Evolutionary conservation across 345 rosid species (phyloP).

Genomic region (Chamaenerion angustifolium): DNA sequence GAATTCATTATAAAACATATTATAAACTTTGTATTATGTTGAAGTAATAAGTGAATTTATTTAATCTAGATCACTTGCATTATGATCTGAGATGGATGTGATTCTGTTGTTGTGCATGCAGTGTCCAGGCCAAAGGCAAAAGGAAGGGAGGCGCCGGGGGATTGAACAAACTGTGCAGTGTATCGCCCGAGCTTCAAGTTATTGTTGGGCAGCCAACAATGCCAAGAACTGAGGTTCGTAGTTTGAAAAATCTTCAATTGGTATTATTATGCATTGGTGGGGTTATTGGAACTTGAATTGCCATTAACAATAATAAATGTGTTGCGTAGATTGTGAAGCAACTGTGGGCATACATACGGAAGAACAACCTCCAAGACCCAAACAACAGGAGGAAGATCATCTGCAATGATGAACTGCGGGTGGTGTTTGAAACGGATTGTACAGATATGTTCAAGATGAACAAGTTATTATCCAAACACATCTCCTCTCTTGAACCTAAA

Average conservation of each 20-base stretch:
- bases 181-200: slow-evolving; percentile 80
- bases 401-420: slow-evolving; percentile 79
- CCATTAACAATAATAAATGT: neutral
- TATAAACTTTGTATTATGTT: too few relatives aligned
- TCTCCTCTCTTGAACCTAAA: slow-evolving; percentile 64
- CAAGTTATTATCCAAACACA: slow-evolving; percentile 86
- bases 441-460: slow-evolving; percentile 99
- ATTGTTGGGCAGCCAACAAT: slow-evolving; percentile 89
- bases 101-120: slow-evolving; percentile 14
- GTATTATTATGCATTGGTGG: too few relatives aligned
- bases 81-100: neutral
- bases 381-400: slow-evolving; percentile 96
- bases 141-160: slow-evolving; percentile 97
- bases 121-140: slow-evolving; percentile 60
- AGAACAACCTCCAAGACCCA: slow-evolving; percentile 94
- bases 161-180: slow-evolving; percentile 87
- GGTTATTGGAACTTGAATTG: neutral
- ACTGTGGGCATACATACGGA: slow-evolving; percentile 92
- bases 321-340: slow-evolving; percentile 84
- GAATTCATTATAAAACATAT: too few relatives aligned
- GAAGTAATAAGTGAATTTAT: too few relatives aligned
- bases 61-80: too few relatives aligned
- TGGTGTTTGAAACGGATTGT: slow-evolving; percentile 90
- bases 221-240: slow-evolving; percentile 80
- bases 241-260: neutral